Base-by-base conservation (phyloP, 164 flowering plant species). In the Magnolia kwangsiensis region DNA sequence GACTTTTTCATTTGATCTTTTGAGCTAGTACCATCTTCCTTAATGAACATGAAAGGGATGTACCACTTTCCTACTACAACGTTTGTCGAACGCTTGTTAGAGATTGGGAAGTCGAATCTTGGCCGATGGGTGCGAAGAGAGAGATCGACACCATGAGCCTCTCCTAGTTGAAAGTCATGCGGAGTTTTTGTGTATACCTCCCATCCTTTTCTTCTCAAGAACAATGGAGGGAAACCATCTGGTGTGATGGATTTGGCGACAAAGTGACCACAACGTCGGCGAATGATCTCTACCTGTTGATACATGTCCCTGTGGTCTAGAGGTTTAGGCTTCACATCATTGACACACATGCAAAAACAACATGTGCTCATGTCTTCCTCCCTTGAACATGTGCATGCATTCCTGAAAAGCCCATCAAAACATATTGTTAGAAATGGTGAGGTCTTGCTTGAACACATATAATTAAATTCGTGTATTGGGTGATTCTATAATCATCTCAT, bases 1-100 rank as follows among this genome's bases (percentile, higher is more conserved):
- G 91, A 88, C 16, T 5, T 59, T n/a, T 75, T 75, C 83, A 83
- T 74, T 59, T 88, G 90, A 9, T 86, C 86, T 73, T 75, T 83
- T 27, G 78, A 16, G 1, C 67, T 75, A 4, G n/a, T 59, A 8
- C 58, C 51, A 8, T 58, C 69, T 37, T 76, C 78, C 64, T 64
- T 79, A 8, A 79, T 51, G 78, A 79, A 75, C 74, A 79, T 67
- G 61, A 78, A 78, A 55, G 80, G 80, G 24, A 69, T 64, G 23
- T 77, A 77, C 79, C 79, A 77, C 63, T 64, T 71, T 9, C 79
- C 79, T 16, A 77, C 71, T 13, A 65, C 29, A 10, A 72, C 75
- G 6, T 45, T 1, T 11, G 31, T 21, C 18, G 75, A 71, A 63
- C 27, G 16, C 71, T 72, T 77, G 24, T 51, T 50, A 45, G 70